A percentile compares a stretch with the other conserved stretches of the same genome.
Evolutionary conservation across 805 yeast genomes (phyloP).

Genomic region (Cyberlindnera xylosilytica): DNA sequence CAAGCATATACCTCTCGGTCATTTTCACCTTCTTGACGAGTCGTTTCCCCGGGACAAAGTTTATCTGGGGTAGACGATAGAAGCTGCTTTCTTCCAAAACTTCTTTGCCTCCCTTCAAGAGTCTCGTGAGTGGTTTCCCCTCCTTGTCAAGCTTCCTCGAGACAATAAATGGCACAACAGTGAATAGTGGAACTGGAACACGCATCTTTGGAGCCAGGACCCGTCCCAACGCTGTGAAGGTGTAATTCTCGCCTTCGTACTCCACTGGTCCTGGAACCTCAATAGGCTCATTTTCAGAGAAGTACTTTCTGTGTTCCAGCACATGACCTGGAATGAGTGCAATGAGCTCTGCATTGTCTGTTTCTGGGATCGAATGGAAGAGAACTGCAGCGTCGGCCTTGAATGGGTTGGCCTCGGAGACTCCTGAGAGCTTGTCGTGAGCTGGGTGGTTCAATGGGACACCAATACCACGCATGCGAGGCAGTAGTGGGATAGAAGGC

Average conservation of each 20-base stretch:
- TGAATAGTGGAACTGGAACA: background rate
- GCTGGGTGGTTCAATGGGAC: conserved; percentile 18
- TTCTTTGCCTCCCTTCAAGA: background rate
- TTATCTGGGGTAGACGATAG: background rate
- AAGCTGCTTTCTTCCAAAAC: background rate
- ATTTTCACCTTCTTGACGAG: background rate
- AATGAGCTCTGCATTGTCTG: conserved; percentile 3
- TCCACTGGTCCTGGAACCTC: conserved; percentile 9
- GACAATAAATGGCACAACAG: background rate
- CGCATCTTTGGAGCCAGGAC: background rate
- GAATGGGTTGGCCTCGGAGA: conserved; percentile 9
- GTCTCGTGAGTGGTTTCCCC: background rate
- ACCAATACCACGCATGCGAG: conserved; percentile 19
- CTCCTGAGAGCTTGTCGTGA: background rate
- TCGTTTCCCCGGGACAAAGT: background rate
- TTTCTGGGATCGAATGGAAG: conserved; percentile 7
- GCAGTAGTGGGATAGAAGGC: conserved; percentile 17
- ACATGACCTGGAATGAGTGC: conserved; percentile 25
- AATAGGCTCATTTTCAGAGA: background rate
- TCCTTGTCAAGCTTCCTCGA: background rate
- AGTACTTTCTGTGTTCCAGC: conserved; percentile 14
- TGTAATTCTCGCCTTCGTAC: conserved; percentile 5
- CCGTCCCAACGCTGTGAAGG: conserved; percentile 10
- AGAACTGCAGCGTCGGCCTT: background rate
- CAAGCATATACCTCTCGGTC: background rate